phyloP scores from a whole-genome alignment of 2,329 filamentous ascomycete species.

The Botrytis porri region DNA sequence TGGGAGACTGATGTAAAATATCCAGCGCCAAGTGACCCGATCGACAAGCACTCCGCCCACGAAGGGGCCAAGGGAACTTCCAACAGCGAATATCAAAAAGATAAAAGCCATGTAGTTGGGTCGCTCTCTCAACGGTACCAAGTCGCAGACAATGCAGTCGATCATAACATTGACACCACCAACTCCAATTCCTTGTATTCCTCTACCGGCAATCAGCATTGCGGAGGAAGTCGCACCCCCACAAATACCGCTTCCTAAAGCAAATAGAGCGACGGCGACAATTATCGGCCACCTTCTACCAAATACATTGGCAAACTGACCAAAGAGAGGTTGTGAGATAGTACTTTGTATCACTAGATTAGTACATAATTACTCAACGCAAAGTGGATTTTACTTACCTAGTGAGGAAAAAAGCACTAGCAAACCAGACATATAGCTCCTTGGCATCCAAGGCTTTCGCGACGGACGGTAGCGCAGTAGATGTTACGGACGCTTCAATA shows the following conservation, averaged over 20 bases:
- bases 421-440: conserved; percentile 66
- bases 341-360: background rate
- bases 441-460: conserved; percentile 48
- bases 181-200: conserved; percentile 28
- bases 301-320: conserved; percentile 52
- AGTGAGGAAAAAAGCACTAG: conserved; percentile 62
- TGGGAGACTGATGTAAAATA: conserved; percentile 26
- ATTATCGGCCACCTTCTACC: conserved; percentile 47
- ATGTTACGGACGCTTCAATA: conserved; percentile 49
- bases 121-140: conserved; percentile 49
- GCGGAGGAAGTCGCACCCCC: conserved; percentile 45
- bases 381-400: background rate
- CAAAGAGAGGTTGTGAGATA: conserved; percentile 34
- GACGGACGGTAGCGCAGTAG: conserved; percentile 58
- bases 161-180: conserved; percentile 46
- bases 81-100: conserved; percentile 42
- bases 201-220: conserved; percentile 51
- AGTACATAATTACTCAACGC: no score
- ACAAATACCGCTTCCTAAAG: conserved; percentile 51
- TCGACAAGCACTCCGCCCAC: conserved; percentile 45
- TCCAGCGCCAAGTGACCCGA: conserved; percentile 40
- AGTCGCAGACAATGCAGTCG: conserved; percentile 49
- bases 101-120: conserved; percentile 44
- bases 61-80: conserved; percentile 41
- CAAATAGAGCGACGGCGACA: conserved; percentile 46